Percentiles rank a stretch among this genome's conserved stretches.
phyloP scores from a whole-genome alignment of 352 stramenopile species.

The Globisporangium perplexum region DNA sequence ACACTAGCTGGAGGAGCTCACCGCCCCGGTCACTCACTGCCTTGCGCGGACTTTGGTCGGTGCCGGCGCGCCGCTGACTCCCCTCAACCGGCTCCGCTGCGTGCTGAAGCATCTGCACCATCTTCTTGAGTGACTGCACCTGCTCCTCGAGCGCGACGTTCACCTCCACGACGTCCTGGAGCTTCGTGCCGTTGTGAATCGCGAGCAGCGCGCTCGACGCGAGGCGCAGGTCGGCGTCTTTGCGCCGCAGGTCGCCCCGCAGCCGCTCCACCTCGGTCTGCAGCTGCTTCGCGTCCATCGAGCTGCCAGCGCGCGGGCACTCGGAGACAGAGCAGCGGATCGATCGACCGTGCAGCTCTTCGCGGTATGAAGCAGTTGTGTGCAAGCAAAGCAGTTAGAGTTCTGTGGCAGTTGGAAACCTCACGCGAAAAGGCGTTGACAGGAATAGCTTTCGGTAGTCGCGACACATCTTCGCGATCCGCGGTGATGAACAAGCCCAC shows the following conservation, averaged over 20 bases:
- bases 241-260: slow-evolving; percentile 19
- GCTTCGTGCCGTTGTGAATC: slow-evolving; percentile 18
- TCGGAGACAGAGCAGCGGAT: too few relatives aligned
- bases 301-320: background rate
- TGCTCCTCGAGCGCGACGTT: slow-evolving; percentile 44
- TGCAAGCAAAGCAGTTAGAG: too few relatives aligned
- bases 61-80: background rate
- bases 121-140: slow-evolving; percentile 36
- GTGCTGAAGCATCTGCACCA: slow-evolving; percentile 19
- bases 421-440: background rate
- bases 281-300: slow-evolving; percentile 12
- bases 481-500: too few relatives aligned
- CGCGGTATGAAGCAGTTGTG: too few relatives aligned
- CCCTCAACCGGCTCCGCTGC: background rate
- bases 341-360: too few relatives aligned
- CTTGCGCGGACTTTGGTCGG: slow-evolving; percentile 1
- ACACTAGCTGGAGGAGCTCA: slow-evolving; percentile 4
- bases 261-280: slow-evolving; percentile 26
- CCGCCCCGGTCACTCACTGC: background rate
- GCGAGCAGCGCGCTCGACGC: slow-evolving; percentile 11
- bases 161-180: slow-evolving; percentile 37
- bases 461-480: too few relatives aligned
- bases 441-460: too few relatives aligned
- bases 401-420: too few relatives aligned
- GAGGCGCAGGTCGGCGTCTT: slow-evolving; percentile 22